These are phyloP conservation scores for Fusarium pilosicola DNA, from an alignment of 2,329 filamentous ascomycete species.

Conservation along the genomic window DNA sequence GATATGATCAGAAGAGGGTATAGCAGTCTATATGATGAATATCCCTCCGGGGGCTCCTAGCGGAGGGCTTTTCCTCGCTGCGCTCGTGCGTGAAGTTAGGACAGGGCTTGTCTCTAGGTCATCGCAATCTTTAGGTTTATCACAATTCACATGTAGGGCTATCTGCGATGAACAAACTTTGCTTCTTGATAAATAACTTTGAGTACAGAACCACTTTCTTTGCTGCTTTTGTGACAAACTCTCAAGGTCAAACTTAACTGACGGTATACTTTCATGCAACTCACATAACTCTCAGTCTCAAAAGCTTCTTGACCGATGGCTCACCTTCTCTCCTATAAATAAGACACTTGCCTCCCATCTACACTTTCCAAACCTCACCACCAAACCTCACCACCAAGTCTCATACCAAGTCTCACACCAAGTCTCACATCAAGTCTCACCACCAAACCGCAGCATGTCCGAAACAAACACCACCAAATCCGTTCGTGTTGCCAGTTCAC, in stretches of 20 bases:
- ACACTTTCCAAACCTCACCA: background rate
- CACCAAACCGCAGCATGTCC: background rate
- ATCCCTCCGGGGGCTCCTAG: background rate
- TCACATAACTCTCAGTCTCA: background rate
- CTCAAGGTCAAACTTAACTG: background rate
- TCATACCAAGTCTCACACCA: background rate
- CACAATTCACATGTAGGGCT: background rate
- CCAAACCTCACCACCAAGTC: background rate
- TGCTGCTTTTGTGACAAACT: background rate
- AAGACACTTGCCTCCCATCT: background rate
- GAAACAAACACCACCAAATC: background rate
- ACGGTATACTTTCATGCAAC: background rate
- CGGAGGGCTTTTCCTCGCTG: background rate
- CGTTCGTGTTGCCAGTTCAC: background rate
- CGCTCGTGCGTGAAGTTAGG: slow-evolving; percentile 29
- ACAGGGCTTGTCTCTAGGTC: background rate
- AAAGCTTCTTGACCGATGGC: background rate
- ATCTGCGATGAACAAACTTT: background rate
- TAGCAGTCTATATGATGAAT: rapidly evolving
- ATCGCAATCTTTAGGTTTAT: background rate
- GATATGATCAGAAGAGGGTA: slow-evolving; percentile 39
- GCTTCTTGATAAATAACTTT: background rate
- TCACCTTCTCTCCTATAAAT: background rate
- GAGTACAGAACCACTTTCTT: background rate
- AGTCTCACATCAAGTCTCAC: no score